Percentiles rank a stretch among this genome's conserved stretches.
These are phyloP conservation scores for Zalerion maritima DNA, from an alignment of 495 filamentous ascomycete species.

Conservation along the genomic window DNA sequence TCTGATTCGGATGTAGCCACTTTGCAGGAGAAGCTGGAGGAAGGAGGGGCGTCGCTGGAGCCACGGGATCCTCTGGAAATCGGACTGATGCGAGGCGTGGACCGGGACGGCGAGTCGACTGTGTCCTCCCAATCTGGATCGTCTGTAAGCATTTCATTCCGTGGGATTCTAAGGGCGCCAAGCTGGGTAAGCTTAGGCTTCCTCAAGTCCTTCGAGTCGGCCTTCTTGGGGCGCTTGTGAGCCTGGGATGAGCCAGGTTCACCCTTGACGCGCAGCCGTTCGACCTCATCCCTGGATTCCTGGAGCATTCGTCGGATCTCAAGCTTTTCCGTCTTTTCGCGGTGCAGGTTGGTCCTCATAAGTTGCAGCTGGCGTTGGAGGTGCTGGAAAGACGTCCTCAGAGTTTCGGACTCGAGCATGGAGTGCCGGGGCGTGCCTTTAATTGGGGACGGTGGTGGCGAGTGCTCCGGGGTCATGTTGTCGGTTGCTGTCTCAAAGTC, in stretches of 20 bases:
- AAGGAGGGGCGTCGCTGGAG: too few relatives aligned
- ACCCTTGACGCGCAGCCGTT: constrained; percentile 52
- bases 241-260: constrained; percentile 28
- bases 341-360: constrained; percentile 82
- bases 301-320: constrained; percentile 92
- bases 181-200: constrained; percentile 62
- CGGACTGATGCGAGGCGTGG: constrained; percentile 15
- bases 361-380: constrained; percentile 94
- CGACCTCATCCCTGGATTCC: constrained; percentile 86
- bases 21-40: constrained; percentile 4
- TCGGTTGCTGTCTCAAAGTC: constrained; percentile 51
- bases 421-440: constrained; percentile 85
- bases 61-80: constrained; percentile 9
- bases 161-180: constrained; percentile 59
- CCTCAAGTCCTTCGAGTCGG: constrained; percentile 55
- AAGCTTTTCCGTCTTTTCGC: constrained; percentile 95
- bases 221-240: constrained; percentile 51
- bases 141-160: constrained; percentile 58
- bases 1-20: constrained; percentile 30
- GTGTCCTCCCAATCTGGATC: constrained; percentile 87
- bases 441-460: constrained; percentile 75
- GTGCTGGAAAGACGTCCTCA: constrained; percentile 85
- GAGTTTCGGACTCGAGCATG: constrained; percentile 79
- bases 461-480: constrained; percentile 69
- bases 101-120: constrained; percentile 21